phyloP scores from a whole-genome alignment of 192 early-diverging fungal species.

The Irineochytrium annulatum region DNA sequence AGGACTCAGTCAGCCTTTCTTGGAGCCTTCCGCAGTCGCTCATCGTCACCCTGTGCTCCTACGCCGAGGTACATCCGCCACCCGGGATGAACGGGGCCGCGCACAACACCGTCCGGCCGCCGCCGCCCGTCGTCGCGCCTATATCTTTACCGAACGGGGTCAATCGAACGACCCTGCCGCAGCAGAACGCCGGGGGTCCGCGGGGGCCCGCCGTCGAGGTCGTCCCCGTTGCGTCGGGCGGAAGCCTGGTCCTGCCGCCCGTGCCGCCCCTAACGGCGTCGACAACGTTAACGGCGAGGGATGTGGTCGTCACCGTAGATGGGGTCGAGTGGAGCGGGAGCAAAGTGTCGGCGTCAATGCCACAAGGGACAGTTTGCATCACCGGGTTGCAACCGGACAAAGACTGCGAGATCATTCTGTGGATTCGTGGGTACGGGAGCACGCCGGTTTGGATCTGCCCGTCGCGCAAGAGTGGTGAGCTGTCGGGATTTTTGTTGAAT shows the following conservation, averaged over 20 bases:
- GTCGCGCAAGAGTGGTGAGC: too few relatives aligned
- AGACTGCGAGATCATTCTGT: background rate
- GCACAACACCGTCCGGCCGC: background rate
- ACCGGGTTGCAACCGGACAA: background rate
- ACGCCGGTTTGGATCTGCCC: background rate
- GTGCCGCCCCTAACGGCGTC: background rate
- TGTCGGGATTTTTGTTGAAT: too few relatives aligned
- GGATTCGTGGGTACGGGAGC: background rate
- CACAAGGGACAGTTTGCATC: background rate
- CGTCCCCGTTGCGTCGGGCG: too few relatives aligned
- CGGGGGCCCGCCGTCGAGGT: too few relatives aligned
- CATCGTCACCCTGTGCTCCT: background rate
- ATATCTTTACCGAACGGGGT: too few relatives aligned
- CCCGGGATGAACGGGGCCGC: too few relatives aligned
- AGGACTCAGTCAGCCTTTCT: background rate
- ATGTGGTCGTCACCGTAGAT: background rate
- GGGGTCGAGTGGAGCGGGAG: background rate
- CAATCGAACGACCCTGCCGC: too few relatives aligned
- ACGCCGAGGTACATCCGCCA: background rate
- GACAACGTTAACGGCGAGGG: background rate
- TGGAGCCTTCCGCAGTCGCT: background rate
- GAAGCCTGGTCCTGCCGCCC: background rate
- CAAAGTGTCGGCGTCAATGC: background rate
- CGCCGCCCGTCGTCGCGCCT: background rate
- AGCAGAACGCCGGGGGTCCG: too few relatives aligned